Base-by-base conservation (phyloP, 768 basidiomycete genomes). In the Leccinum olivaceopallidum region DNA sequence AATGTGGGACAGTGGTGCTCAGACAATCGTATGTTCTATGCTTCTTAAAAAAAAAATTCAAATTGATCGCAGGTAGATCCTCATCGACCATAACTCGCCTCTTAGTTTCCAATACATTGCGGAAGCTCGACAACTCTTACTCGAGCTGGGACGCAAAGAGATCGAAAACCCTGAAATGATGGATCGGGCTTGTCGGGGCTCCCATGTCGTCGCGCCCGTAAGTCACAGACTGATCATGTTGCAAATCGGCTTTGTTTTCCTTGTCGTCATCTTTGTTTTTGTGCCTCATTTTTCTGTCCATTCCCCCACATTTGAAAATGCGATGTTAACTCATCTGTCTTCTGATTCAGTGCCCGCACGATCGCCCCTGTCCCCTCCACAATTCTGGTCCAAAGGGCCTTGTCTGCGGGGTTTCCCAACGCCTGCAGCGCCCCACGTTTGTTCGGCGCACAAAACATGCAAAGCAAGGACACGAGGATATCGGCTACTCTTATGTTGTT, bases 1-100 rank as follows among this genome's bases (percentile, higher is more conserved):
- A 66, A 90, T 98, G 81, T 98, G 95, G 95, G 83, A 90, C 51
- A 93, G 92, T 67, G 94, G 92, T 49, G 94, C 94, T 22, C 85
- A 90, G 68, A 83, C 86, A 24, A 86, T 97, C 53, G 92, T 95
- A 65, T 59, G 53, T 54, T 5, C 13, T 47, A 54, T 42, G 28
- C 39, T 58, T 16, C 18, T 18, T 16, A 14, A 18, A 16, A 55
- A 55, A 30, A n/a, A 50, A 61, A 39, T 44, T 44, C 57, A 30
- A 55, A 48, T 55, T 64, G 36, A 72, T 63, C 37, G 22, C 63
- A 61, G 50, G 37, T 64, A 94, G 92, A 79, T 95, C 56, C 78
- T 99, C 49, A 87, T 98, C 61, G 97, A 99, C 72, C 89, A 94
- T 59, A 88, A 84, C 50, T 88, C 87, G 6, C 79, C 79, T 26